A percentile compares a stretch with the other conserved stretches of the same genome.
Conservation (phyloP, 306 rosid species). For the Dicorynia guianensis region DNA sequence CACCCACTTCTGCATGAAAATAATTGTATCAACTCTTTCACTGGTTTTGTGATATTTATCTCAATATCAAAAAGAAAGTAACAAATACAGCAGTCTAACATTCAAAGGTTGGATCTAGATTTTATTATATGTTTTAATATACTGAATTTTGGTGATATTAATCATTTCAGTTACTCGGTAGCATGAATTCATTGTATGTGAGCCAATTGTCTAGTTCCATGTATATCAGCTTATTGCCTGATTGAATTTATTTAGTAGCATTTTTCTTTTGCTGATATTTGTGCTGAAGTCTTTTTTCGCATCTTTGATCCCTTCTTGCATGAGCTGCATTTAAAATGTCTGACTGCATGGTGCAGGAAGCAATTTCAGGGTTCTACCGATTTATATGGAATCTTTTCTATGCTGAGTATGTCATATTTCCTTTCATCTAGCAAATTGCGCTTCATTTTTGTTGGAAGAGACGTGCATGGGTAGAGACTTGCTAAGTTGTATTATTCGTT, state of each 20-base stretch:
- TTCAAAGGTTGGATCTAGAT: constrained; percentile 20
- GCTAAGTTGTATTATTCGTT: constrained; percentile 20
- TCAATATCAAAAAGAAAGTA: background rate
- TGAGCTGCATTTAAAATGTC: constrained; percentile 35
- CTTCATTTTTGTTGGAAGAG: constrained; percentile 25
- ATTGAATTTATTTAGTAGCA: constrained; percentile 22
- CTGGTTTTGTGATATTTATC: constrained; percentile 6
- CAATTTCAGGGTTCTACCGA: constrained; percentile 79
- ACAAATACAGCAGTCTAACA: background rate
- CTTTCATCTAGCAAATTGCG: constrained; percentile 65
- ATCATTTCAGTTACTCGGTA: constrained; percentile 10
- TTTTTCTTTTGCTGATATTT: constrained; percentile 23
- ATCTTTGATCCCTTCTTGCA: background rate
- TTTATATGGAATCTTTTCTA: constrained; percentile 96
- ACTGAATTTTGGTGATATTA: background rate
- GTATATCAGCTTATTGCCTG: constrained; percentile 6
- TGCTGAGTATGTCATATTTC: constrained; percentile 87
- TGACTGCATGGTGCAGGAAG: constrained; percentile 75
- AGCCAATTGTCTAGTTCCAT: constrained; percentile 1
- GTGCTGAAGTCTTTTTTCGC: background rate
- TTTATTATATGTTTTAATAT: constrained; percentile 16
- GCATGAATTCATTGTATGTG: background rate
- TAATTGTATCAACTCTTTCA: constrained; percentile 16
- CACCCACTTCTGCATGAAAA: constrained; percentile 27
- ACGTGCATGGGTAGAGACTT: constrained; percentile 18